phyloP scores from a whole-genome alignment of 1,139 yeast genomes.

The Yamadazyma triangularis region DNA sequence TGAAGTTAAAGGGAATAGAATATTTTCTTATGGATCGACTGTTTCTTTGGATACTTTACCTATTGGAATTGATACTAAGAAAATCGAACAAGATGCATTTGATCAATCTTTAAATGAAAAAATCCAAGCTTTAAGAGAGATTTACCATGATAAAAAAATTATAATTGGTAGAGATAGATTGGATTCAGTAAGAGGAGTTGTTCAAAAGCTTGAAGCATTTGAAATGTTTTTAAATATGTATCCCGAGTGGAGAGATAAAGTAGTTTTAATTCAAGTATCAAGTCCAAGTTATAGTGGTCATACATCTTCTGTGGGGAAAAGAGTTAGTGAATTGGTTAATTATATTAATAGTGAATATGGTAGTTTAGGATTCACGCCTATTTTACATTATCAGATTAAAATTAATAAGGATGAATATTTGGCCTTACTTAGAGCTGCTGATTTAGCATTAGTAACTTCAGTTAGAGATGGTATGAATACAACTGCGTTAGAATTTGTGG shows the following conservation, averaged over 20 bases:
- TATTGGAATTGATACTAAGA: conserved; percentile 75
- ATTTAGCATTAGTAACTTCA: conserved; percentile 81
- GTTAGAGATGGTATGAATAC: conserved; percentile 97
- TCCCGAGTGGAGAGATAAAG: conserved; percentile 88
- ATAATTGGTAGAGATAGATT: conserved; percentile 82
- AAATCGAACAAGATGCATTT: conserved; percentile 58
- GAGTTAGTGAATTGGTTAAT: conserved; percentile 73
- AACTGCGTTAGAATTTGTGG: conserved; percentile 86
- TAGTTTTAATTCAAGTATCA: conserved; percentile 87
- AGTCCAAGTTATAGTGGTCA: conserved; percentile 61
- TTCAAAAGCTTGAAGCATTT: conserved; percentile 76
- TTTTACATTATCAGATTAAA: conserved; percentile 88
- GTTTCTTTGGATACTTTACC: conserved; percentile 75
- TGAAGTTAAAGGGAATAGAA: conserved; percentile 52
- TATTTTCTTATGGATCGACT: conserved; percentile 72
- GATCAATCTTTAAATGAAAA: conserved; percentile 29
- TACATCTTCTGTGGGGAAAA: conserved; percentile 61
- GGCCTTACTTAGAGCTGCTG: conserved; percentile 85
- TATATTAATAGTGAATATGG: conserved; percentile 84
- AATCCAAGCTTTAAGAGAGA: conserved; percentile 49
- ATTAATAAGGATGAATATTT: conserved; percentile 85
- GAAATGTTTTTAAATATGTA: conserved; percentile 80
- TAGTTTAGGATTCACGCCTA: conserved; percentile 72
- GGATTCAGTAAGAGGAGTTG: conserved; percentile 77
- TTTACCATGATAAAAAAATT: conserved; percentile 71